Evolutionary conservation across 2,329 filamentous ascomycete genomes (phyloP).

Genomic region (Xylariaceae sp.): DNA sequence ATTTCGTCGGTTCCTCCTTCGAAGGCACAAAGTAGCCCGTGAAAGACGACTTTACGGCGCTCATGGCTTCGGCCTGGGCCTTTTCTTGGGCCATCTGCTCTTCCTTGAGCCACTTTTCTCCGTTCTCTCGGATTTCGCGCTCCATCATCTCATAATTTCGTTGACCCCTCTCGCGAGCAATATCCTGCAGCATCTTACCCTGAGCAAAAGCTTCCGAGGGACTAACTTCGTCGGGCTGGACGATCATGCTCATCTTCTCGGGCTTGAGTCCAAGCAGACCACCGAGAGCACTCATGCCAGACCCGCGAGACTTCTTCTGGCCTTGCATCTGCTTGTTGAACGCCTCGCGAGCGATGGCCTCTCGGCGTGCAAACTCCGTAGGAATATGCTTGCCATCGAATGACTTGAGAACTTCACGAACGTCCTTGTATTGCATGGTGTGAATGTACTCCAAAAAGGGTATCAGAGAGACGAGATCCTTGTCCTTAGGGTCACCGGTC

Average conservation of each 20-base stretch:
- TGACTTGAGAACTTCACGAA: slow-evolving; percentile 79
- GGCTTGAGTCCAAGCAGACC: slow-evolving; percentile 75
- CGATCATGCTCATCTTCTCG: slow-evolving; percentile 58
- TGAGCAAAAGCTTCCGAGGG: slow-evolving; percentile 75
- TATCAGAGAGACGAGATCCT: slow-evolving; percentile 81
- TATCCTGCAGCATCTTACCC: slow-evolving; percentile 96
- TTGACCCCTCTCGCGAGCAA: slow-evolving; percentile 86
- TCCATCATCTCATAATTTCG: slow-evolving; percentile 87
- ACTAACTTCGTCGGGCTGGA: slow-evolving; percentile 59
- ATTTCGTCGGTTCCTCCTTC: too few relatives aligned
- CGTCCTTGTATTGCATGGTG: slow-evolving; percentile 86
- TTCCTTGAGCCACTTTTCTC: slow-evolving; percentile 93
- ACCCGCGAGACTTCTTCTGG: slow-evolving; percentile 52
- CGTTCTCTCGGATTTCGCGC: slow-evolving; percentile 86
- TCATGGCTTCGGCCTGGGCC: slow-evolving; percentile 84
- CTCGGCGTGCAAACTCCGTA: slow-evolving; percentile 80
- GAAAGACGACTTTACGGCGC: slow-evolving; percentile 81
- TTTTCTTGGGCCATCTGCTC: slow-evolving; percentile 86
- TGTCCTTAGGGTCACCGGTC: slow-evolving; percentile 79
- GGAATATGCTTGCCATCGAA: slow-evolving; percentile 90
- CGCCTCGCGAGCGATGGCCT: slow-evolving; percentile 78
- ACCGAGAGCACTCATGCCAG: slow-evolving; percentile 65
- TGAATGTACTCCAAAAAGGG: slow-evolving; percentile 97
- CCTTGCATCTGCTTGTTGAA: slow-evolving; percentile 75
- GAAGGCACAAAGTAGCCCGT: slow-evolving; percentile 47